Conservation (phyloP, 2,329 filamentous ascomycete genomes). For the Purpureocillium takamizusanense region DNA sequence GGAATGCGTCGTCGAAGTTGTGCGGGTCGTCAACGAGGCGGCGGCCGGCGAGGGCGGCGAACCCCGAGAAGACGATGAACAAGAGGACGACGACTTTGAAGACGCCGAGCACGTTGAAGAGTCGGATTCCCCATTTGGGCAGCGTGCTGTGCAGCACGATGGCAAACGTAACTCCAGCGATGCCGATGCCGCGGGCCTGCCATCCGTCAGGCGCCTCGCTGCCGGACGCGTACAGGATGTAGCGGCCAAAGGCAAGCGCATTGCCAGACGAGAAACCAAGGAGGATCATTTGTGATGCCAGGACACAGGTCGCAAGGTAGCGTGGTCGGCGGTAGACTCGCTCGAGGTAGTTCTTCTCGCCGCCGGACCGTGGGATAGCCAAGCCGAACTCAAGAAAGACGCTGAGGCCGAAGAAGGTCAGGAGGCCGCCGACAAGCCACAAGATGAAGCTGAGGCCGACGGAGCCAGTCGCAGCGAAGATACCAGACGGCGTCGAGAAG, state of each 20-base stretch:
- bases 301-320: conserved; percentile 49
- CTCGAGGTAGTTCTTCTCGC: conserved; percentile 60
- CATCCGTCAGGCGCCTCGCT: conserved; percentile 36
- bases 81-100: conserved; percentile 53
- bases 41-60: conserved; percentile 44
- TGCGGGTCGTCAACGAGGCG: conserved; percentile 37
- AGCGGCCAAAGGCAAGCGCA: conserved; percentile 39
- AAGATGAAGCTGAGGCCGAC: conserved; percentile 23
- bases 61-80: conserved; percentile 53
- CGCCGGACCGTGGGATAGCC: conserved; percentile 52
- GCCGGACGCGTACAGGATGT: conserved; percentile 44
- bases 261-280: conserved; percentile 48
- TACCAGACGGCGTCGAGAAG: conserved; percentile 45
- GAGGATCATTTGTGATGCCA: conserved; percentile 52
- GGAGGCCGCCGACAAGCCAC: conserved; percentile 17
- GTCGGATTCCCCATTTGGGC: conserved; percentile 48
- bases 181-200: conserved; percentile 46
- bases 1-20: conserved; percentile 50
- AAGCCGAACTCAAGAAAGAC: conserved; percentile 57
- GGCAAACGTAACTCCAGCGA: conserved; percentile 45
- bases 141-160: conserved; percentile 40
- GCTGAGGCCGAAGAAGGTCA: conserved; percentile 34
- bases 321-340: conserved; percentile 49
- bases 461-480: conserved; percentile 42
- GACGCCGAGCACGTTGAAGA: conserved; percentile 49